Conservation (phyloP, 169 alveolate species). For the Eimeria nieschulzi region DNA sequence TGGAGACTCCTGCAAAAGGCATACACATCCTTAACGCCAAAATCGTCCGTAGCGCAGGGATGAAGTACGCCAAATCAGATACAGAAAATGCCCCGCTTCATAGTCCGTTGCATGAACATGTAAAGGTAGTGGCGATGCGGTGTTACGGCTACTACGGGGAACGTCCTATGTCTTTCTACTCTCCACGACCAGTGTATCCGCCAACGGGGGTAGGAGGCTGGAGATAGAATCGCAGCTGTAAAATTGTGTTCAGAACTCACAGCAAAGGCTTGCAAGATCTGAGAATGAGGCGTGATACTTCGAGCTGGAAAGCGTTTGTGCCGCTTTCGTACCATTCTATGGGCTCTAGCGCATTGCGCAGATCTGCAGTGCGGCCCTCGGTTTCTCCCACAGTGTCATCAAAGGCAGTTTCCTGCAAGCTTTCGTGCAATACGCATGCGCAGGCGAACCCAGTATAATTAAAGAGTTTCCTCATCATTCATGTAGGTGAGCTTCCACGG, state of each 20-base stretch:
- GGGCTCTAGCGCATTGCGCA: constrained; percentile 37
- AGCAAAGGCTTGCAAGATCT: constrained; percentile 47
- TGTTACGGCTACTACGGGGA: constrained; percentile 79
- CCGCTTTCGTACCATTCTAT: constrained; percentile 43
- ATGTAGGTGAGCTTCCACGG: too few species aligned
- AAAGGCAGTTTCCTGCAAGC: not conserved
- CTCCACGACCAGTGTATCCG: too few species aligned
- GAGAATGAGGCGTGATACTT: constrained; percentile 48
- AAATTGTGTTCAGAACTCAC: not conserved
- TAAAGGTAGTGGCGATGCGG: constrained; percentile 79
- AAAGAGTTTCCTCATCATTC: too few species aligned
- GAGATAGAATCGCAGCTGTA: too few species aligned
- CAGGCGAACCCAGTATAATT: not conserved
- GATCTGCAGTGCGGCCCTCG: constrained; percentile 68
- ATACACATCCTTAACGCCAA: not conserved
- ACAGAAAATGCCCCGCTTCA: not conserved
- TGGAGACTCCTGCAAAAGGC: constrained; percentile 32
- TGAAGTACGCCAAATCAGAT: constrained; percentile 67
- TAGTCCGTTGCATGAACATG: not conserved
- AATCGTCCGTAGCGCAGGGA: constrained; percentile 71
- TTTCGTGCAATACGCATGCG: not conserved
- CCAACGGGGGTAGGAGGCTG: too few species aligned
- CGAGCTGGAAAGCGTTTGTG: constrained; percentile 53
- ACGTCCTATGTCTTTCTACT: not conserved
- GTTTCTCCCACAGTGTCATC: constrained; percentile 56